Base-by-base conservation (phyloP, 1,284 basidiomycete species). In the Moesziomyces sp. region DNA sequence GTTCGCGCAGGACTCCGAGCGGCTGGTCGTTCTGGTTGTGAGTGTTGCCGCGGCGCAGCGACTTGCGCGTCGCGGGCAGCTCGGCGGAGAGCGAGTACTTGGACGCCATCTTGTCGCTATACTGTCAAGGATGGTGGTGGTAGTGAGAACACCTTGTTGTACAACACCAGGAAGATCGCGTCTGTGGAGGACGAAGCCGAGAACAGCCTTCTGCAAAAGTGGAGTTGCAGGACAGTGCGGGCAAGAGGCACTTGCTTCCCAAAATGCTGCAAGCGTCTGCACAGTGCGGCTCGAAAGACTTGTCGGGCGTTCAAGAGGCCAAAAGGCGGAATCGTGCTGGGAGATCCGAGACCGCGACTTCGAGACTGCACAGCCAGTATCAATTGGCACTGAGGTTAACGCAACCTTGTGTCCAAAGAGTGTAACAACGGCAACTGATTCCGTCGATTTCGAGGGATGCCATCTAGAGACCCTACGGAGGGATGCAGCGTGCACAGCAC, bases 11-110 rank as follows among this genome's bases (percentile, higher is more conserved):
- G 13, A 33, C 30, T 33, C 30, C 24, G 14, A 38, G 23, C n/a
- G 23, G n/a, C 21, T 11, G 19, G 19, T 44, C 8, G 47, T 23
- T 13, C 33, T 33, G 16, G 16, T 5, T 19, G 14, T 6, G 18
- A 9, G 58, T 9, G 16, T 54, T 46, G 16, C 49, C 40, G 14
- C 60, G 67, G 14, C 42, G 60, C 11, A 74, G 21, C n/a, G 60
- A 68, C 46, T 74, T 74, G 60, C 70, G 65, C n/a, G 70, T 74
- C 5, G 70, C 65, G 1, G 70, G 70, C 7, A 74, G 48, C 52
- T 59, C 60, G 23, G 70, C 70, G 42, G 47, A 52, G 44, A 68
- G 58, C n/a, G 65, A 60, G 50, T 68, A 74, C n/a, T 50, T 33
- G 13, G 70, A 74, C 50, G 70, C 65, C 70, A 74, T 74, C 42